Percentiles rank a stretch among this genome's conserved stretches.
Evolutionary conservation across 2,329 filamentous ascomycete species (phyloP).

Genomic region (Claviceps sorghi): DNA sequence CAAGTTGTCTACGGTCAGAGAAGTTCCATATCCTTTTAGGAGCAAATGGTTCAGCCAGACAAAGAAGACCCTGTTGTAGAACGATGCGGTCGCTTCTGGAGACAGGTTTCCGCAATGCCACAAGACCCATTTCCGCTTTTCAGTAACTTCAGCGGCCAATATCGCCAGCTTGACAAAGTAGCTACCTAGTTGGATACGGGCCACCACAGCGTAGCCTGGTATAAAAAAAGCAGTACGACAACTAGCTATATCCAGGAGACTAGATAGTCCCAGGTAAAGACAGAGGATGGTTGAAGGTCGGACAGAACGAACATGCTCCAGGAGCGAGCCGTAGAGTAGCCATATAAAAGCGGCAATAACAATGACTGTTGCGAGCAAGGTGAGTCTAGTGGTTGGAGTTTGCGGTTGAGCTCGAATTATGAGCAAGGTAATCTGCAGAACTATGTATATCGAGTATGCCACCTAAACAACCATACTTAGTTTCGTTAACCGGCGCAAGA

Average conservation of each 20-base stretch:
- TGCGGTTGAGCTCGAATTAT: conserved; percentile 8
- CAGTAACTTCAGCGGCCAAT: conserved; percentile 8
- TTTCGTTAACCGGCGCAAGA: background rate
- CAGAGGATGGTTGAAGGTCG: conserved; percentile 19
- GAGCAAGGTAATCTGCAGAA: conserved; percentile 8
- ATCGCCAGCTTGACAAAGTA: conserved; percentile 16
- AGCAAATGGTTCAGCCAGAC: background rate
- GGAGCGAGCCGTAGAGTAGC: conserved; percentile 14
- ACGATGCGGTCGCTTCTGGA: background rate
- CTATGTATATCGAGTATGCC: conserved; percentile 4
- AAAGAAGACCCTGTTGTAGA: background rate
- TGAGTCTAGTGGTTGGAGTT: conserved; percentile 8
- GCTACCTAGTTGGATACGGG: conserved; percentile 12
- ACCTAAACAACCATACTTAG: background rate
- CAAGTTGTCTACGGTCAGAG: background rate
- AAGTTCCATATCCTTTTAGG: background rate
- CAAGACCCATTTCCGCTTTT: background rate
- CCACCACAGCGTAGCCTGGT: conserved; percentile 9
- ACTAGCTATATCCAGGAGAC: conserved; percentile 18
- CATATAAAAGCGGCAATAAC: conserved; percentile 8
- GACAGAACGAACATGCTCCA: conserved; percentile 18
- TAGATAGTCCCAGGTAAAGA: conserved; percentile 16
- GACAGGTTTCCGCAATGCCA: background rate
- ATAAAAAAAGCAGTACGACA: conserved; percentile 19
- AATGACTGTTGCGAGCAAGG: conserved; percentile 7